Base-by-base conservation (phyloP, 768 basidiomycete genomes). In the Amanita muscaria region DNA sequence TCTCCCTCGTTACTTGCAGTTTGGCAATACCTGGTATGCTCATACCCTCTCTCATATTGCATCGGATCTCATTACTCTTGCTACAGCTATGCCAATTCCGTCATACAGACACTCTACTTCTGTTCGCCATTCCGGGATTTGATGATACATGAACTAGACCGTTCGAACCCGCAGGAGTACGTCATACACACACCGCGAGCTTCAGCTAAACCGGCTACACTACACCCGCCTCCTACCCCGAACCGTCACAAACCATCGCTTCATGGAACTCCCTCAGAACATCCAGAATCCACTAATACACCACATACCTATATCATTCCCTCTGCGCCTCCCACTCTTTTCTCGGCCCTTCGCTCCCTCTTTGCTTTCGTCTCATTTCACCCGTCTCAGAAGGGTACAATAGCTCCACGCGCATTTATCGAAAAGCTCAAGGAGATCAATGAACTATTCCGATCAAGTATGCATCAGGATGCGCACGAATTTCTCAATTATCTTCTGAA, bases 391-490 rank as follows among this genome's bases (percentile, higher is more conserved):
- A 80, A 82, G 57, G 94, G 94, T 48, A 87, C 87, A 7, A 77
- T 97, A 32, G 77, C 90, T 2, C 96, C 96, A 2, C 79, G 83
- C 46, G 86, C 86, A 18, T 88, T 99, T 63, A 84, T 99, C 59
- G 83, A 90, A 57, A 94, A 94, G 59, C 76, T 98, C 54, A 89
- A 88, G 64, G 81, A 91, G 56, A 72, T 89, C 55, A 98, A 98
- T 62, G 89, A 91, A 55, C 71, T 83, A 36, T 99, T 97, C 58
- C 76, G 90, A 38, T 82, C 82, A 29, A 83, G 87, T 12, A 85
- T 87, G 76, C 96, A 99, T 60, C 96, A 99, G 60, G 96, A 99
- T 61, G 96, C 96, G 2, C 96, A 98, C 64, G 96, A 99, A 64
- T 98, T 99, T 62, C 70, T 97, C 32, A 96, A 93, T 60, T 97